These are phyloP conservation scores for Podaxis sp. DNA, from an alignment of 768 basidiomycete species.

Conservation along the genomic window DNA sequence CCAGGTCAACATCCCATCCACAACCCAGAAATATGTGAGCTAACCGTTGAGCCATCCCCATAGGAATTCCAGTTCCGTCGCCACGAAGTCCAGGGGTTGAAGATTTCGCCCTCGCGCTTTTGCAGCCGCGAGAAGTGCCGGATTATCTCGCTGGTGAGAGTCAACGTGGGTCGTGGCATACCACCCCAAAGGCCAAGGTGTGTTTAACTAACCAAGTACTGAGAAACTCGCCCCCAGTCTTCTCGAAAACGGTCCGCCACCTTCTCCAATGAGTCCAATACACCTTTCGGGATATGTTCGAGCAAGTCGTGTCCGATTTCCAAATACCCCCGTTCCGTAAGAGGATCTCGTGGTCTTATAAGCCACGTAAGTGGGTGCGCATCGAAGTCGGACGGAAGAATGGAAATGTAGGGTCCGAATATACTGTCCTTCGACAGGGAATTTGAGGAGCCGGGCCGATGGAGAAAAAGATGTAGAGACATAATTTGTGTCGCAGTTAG, in stretches of 20 bases:
- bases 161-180: constrained; percentile 10
- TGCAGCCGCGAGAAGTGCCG: constrained; percentile 4
- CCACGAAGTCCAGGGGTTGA: constrained; percentile 11
- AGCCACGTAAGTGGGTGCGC: constrained; percentile 83
- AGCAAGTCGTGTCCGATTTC: constrained; percentile 27
- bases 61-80: constrained; percentile 46
- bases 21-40: constrained; percentile 16
- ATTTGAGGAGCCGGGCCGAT: constrained; percentile 41
- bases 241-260: constrained; percentile 44
- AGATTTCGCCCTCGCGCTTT: constrained; percentile 4
- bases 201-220: constrained; percentile 46
- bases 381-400: constrained; percentile 69
- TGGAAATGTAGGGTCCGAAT: constrained; percentile 76
- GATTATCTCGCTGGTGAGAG: constrained; percentile 16
- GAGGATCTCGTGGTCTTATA: constrained; percentile 23
- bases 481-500: constrained; percentile 72
- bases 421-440: constrained; percentile 42
- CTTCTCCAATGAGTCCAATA: constrained; percentile 33
- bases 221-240: constrained; percentile 53
- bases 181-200: neutral
- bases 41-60: constrained; percentile 94
- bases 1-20: neutral
- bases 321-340: neutral
- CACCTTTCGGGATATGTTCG: constrained; percentile 43
- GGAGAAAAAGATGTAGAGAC: constrained; percentile 73